Evolutionary conservation across 1,284 basidiomycete genomes (phyloP).

Genomic region (Moniliophthora roreri): DNA sequence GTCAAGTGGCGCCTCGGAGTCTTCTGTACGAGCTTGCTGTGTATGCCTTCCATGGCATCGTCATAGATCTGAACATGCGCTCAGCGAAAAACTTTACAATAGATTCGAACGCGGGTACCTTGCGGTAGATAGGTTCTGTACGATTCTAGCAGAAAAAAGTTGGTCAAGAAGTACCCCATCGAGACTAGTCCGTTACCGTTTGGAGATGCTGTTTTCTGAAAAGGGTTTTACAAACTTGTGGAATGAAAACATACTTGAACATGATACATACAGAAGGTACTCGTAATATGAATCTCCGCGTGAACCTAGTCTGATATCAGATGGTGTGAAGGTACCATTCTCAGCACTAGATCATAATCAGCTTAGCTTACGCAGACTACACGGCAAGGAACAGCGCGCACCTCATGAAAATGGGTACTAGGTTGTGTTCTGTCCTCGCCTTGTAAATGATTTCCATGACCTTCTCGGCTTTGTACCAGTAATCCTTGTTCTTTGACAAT

Average conservation of each 20-base stretch:
- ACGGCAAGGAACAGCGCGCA: conserved; percentile 32
- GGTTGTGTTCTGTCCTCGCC: conserved; percentile 51
- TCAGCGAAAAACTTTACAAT: conserved; percentile 2
- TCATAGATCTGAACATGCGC: conserved; percentile 68
- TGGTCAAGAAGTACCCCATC: background rate
- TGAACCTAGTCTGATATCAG: conserved; percentile 82
- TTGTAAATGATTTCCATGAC: conserved; percentile 61
- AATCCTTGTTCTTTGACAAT: conserved; percentile 58
- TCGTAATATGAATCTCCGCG: conserved; percentile 91
- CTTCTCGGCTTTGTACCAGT: conserved; percentile 67
- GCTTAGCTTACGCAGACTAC: conserved; percentile 3
- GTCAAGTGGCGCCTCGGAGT: conserved; percentile 54
- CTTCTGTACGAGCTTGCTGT: conserved; percentile 65
- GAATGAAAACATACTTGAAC: too few relatives aligned
- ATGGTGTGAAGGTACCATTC: conserved; percentile 68
- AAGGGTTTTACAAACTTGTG: background rate
- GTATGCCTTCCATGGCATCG: conserved; percentile 73
- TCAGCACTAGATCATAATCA: conserved; percentile 43
- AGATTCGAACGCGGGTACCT: conserved; percentile 35
- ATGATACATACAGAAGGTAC: conserved; percentile 67
- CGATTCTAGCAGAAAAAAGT: conserved; percentile 42
- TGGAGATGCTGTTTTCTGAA: conserved; percentile 71
- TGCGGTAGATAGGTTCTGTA: conserved; percentile 69
- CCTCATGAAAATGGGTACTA: conserved; percentile 79
- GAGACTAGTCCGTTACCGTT: conserved; percentile 44